phyloP scores from a whole-genome alignment of 1,284 basidiomycete species.

The Volvariella volvacea region DNA sequence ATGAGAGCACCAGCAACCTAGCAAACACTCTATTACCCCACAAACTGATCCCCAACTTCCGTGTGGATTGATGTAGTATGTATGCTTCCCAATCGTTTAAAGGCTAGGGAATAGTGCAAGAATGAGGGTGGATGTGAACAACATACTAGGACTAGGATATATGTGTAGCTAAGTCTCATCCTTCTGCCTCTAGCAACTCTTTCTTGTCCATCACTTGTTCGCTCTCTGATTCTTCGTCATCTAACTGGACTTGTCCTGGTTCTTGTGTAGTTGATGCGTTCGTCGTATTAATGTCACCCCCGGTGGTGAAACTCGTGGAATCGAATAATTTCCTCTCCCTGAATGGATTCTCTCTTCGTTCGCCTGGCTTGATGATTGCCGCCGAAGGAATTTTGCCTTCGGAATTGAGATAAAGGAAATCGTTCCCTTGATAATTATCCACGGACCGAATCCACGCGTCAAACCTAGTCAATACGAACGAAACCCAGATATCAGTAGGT shows the following conservation, averaged over 20 bases:
- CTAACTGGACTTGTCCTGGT: constrained; percentile 34
- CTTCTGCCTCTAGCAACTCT: constrained; percentile 66
- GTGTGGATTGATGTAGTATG: constrained; percentile 3
- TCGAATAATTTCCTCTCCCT: constrained; percentile 62
- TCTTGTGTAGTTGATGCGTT: constrained; percentile 22
- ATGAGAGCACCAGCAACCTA: too few relatives aligned
- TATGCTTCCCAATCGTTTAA: too few relatives aligned
- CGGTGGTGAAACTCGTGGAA: constrained; percentile 43
- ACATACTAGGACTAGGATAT: too few relatives aligned
- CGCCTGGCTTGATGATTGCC: constrained; percentile 58
- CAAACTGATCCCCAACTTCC: too few relatives aligned
- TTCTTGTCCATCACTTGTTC: constrained; percentile 38
- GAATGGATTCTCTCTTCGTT: constrained; percentile 55
- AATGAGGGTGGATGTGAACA: too few relatives aligned
- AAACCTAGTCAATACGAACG: constrained; percentile 39
- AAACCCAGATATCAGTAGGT: too few relatives aligned
- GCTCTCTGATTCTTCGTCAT: constrained; percentile 43
- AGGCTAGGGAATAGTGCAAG: too few relatives aligned
- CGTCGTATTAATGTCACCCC: constrained; percentile 8
- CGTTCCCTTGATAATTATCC: constrained; percentile 63
- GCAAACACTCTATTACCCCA: too few relatives aligned
- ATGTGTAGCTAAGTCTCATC: constrained; percentile 23
- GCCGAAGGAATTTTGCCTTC: constrained; percentile 64
- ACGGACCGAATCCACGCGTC: constrained; percentile 69
- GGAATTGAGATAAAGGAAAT: constrained; percentile 65